Evolutionary conservation across 805 yeast genomes (phyloP), one percentile per base, ranked within the genome.

Genomic region (Candida germanica): DNA sequence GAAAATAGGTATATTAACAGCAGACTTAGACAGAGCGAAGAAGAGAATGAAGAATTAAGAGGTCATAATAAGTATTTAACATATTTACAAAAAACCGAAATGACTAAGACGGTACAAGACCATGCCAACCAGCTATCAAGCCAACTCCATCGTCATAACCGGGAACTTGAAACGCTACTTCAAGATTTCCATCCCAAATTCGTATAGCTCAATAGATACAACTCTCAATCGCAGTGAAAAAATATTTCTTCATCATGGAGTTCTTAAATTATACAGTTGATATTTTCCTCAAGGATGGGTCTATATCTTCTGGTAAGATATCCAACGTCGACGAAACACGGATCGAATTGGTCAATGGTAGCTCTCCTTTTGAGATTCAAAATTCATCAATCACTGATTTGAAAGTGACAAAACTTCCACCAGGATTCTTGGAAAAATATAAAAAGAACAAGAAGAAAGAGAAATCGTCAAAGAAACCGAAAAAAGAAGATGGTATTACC

Each of bases 321-420:
- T 41, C 58, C 10, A 53, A 48, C 25, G 70, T 68, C 13, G 63
- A 63, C 37, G 41, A 48, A 8, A 35, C 43, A 17, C 49, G 35
- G 24, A 61, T 66, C 33, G 37, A 56, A 3, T 44, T 67, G 11
- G 50, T 51, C 37, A 59, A 47, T 11, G 40, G 27, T 4, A 17
- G n/a, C 6, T 15, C 47, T 42, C n/a, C 34, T 21, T 21, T 38
- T 42, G 40, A 61, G 26, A 29, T 56, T 43, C 31, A 39, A 33
- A 36, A 75, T 76, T 23, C 31, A 47, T 9, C 59, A 59, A 76
- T 80, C 29, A 54, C 64, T 4, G 84, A 80, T 49, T 59, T 80
- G 54, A 73, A 71, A 40, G 84, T 80, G 6, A 44, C 73, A 5
- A 79, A 69, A 31, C 53, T 80, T n/a, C 83, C 84, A 5, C 51